Evolutionary conservation across 2,329 filamentous ascomycete species (phyloP).

Genomic region (Calonectria fujianensis): DNA sequence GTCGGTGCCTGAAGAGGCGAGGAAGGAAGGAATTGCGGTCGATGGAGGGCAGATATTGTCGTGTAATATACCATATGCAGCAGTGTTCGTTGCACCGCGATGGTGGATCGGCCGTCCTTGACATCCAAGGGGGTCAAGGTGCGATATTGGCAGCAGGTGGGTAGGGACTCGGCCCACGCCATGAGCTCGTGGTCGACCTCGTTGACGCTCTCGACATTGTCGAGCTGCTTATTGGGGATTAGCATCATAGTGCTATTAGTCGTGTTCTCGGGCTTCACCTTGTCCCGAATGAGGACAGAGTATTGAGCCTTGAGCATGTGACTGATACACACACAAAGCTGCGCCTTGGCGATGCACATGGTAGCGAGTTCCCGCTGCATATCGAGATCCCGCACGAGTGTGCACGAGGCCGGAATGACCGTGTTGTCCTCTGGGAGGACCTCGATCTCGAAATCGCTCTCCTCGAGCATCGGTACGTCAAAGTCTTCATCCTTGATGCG

Average conservation of each 20-base stretch:
- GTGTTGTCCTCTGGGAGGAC: conserved; percentile 80
- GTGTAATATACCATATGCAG: conserved; percentile 96
- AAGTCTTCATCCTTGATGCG: conserved; percentile 95
- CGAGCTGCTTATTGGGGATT: conserved; percentile 89
- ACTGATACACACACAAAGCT: conserved; percentile 91
- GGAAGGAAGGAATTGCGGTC: conserved; percentile 90
- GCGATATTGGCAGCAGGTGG: conserved; percentile 81
- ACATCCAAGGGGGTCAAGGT: conserved; percentile 72
- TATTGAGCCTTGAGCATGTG: conserved; percentile 94
- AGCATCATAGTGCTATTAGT: conserved; percentile 90
- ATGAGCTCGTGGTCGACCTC: conserved; percentile 86
- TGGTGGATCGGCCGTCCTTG: conserved; percentile 75
- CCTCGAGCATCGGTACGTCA: conserved; percentile 91
- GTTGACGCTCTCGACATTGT: conserved; percentile 87
- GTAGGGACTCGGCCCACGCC: conserved; percentile 84
- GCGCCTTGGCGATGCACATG: conserved; percentile 94
- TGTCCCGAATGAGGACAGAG: conserved; percentile 90
- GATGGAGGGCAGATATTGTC: conserved; percentile 91
- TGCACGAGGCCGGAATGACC: conserved; percentile 82
- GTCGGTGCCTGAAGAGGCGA: conserved; percentile 73
- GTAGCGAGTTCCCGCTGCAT: conserved; percentile 87
- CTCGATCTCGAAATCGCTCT: conserved; percentile 89
- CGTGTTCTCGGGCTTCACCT: conserved; percentile 84
- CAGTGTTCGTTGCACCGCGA: conserved; percentile 85
- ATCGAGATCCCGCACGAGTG: conserved; percentile 79